These are phyloP conservation scores for Candida loeiensis DNA, from an alignment of 805 yeast species.

Conservation along the genomic window DNA sequence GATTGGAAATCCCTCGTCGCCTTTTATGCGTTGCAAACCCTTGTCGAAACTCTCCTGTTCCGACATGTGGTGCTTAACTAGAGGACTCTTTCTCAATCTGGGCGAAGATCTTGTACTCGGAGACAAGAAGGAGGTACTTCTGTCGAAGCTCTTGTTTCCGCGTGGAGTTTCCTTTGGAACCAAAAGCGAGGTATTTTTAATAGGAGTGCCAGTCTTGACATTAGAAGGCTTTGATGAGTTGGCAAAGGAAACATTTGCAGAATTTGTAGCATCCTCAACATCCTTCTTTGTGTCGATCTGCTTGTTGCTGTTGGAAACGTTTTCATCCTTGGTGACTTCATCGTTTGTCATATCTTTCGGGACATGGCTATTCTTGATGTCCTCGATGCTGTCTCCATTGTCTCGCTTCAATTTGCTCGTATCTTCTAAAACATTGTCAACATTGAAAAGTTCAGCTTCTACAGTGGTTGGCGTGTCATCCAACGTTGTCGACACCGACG, in stretches of 20 bases:
- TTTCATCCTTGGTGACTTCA: neutral
- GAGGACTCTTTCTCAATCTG: neutral
- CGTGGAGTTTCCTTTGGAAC: no score
- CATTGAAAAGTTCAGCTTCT: slow-evolving; percentile 8
- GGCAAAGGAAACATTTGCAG: neutral
- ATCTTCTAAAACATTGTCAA: slow-evolving; percentile 1
- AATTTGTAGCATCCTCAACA: neutral
- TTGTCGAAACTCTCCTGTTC: slow-evolving; percentile 23
- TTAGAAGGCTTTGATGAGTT: no score
- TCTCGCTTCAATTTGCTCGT: neutral
- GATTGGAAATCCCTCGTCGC: slow-evolving; percentile 9
- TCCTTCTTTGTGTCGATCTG: neutral
- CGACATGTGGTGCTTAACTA: neutral
- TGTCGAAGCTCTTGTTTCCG: neutral
- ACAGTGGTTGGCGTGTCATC: neutral
- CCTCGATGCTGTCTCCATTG: neutral
- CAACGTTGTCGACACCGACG: neutral
- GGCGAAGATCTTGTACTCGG: neutral
- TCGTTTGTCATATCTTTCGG: neutral
- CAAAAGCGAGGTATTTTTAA: neutral
- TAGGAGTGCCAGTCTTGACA: neutral
- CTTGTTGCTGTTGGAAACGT: neutral
- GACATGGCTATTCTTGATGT: neutral
- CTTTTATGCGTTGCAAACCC: slow-evolving; percentile 16
- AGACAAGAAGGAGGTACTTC: neutral